A percentile compares a stretch with the other conserved stretches of the same genome.
Evolutionary conservation across 2,329 filamentous ascomycete genomes (phyloP).

Genomic region (Colletotrichum costaricense): DNA sequence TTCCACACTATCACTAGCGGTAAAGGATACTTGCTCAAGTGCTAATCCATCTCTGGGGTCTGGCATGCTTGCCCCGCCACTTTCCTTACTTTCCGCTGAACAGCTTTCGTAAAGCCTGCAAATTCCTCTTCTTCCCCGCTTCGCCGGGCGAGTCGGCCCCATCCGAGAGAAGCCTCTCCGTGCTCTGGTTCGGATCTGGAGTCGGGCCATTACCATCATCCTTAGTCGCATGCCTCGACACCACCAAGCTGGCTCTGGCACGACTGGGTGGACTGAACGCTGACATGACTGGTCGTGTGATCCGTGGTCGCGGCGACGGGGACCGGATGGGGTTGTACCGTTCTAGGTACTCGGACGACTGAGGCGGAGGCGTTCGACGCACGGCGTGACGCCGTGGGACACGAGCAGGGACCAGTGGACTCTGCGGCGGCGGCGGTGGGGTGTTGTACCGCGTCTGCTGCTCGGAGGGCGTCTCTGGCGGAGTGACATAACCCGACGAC

Average conservation of each 20-base stretch:
- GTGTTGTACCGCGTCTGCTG: background rate
- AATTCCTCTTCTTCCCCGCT: conserved; percentile 15
- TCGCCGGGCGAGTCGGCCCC: conserved; percentile 25
- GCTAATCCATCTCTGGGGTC: background rate
- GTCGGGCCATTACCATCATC: background rate
- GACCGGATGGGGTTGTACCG: conserved; percentile 42
- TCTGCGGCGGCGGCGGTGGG: conserved; percentile 8
- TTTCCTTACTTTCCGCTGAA: conserved; percentile 29
- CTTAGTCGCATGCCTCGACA: background rate
- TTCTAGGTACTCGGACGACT: conserved; percentile 49
- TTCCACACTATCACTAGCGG: conserved; percentile 7
- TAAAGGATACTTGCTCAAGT: conserved; percentile 7
- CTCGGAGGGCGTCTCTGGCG: conserved; percentile 43
- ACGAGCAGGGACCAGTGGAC: background rate
- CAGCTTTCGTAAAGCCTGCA: conserved; percentile 22
- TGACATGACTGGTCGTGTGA: conserved; percentile 8
- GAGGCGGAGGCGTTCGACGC: conserved; percentile 31
- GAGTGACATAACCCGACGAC: conserved; percentile 44
- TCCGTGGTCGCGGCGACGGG: conserved; percentile 17
- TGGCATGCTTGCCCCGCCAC: background rate
- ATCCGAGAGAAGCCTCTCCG: conserved; percentile 1
- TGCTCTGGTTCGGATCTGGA: background rate
- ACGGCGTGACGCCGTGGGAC: background rate
- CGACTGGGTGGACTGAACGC: conserved; percentile 13
- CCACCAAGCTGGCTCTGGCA: background rate